Evolutionary conservation across 2,329 filamentous ascomycete species (phyloP).

Genomic region (Amesomyces nigricolor): DNA sequence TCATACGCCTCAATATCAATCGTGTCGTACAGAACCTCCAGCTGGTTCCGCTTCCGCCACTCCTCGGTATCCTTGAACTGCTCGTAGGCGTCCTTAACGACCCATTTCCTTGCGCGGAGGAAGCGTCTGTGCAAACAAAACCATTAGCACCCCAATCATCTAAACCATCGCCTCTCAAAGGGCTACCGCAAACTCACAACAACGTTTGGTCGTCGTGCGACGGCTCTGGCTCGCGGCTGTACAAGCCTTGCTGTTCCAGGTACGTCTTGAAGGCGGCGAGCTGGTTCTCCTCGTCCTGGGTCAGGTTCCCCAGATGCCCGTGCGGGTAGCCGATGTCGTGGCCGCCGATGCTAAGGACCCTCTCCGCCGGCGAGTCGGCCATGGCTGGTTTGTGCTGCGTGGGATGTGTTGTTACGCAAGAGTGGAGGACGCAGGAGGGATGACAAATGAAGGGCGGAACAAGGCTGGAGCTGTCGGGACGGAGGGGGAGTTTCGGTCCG

Average conservation of each 20-base stretch:
- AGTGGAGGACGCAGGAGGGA: too few relatives aligned
- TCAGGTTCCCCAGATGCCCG: slow-evolving; percentile 79
- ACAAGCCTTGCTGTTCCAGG: slow-evolving; percentile 60
- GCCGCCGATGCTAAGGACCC: slow-evolving; percentile 22
- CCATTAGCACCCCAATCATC: background rate
- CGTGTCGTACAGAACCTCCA: slow-evolving; percentile 75
- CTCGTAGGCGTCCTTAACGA: slow-evolving; percentile 66
- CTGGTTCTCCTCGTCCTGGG: slow-evolving; percentile 58
- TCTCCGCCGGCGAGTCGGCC: slow-evolving; percentile 9
- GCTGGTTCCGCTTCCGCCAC: slow-evolving; percentile 74
- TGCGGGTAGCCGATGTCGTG: slow-evolving; percentile 54
- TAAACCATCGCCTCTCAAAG: background rate
- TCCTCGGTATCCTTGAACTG: slow-evolving; percentile 88
- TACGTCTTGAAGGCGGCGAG: slow-evolving; percentile 67
- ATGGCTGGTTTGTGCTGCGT: background rate
- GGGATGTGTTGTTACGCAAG: background rate
- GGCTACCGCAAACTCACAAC: slow-evolving; percentile 45
- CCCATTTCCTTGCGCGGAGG: slow-evolving; percentile 77
- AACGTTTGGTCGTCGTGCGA: slow-evolving; percentile 71
- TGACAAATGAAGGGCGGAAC: too few relatives aligned
- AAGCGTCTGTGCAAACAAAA: slow-evolving; percentile 56
- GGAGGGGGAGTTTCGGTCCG: too few relatives aligned
- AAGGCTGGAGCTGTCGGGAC: too few relatives aligned
- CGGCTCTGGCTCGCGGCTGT: slow-evolving; percentile 48
- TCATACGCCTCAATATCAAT: slow-evolving; percentile 85